Conservation (phyloP, 1,139 yeast genomes). For the Zygoascus sp. region DNA sequence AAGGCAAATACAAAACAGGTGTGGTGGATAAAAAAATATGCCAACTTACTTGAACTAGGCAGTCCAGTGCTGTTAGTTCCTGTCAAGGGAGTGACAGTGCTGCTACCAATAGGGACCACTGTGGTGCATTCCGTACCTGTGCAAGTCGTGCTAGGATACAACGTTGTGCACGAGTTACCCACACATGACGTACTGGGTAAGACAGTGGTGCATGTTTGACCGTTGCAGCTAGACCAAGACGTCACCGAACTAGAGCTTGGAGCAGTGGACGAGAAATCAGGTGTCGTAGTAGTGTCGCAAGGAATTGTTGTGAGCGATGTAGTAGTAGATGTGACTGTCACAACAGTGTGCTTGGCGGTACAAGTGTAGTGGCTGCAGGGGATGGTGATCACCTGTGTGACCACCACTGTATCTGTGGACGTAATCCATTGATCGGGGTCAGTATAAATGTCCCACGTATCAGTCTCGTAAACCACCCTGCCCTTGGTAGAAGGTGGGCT, state of each 20-base stretch:
- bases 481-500: conserved; percentile 4
- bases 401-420: conserved; percentile 4
- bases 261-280: conserved; percentile 7
- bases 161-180: neutral
- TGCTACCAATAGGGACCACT: conserved; percentile 1
- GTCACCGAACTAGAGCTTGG: neutral
- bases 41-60: neutral
- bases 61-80: neutral
- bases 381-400: neutral
- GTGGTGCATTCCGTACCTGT: conserved; percentile 2
- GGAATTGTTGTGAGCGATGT: conserved; percentile 4
- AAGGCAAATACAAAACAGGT: neutral
- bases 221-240: conserved; percentile 4
- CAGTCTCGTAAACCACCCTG: conserved; percentile 8
- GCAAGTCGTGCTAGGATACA: conserved; percentile 8
- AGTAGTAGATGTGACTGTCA: conserved; percentile 9
- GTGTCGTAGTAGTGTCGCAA: conserved; percentile 5
- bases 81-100: conserved; percentile 1
- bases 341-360: conserved; percentile 2
- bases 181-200: conserved; percentile 6
- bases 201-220: conserved; percentile 6
- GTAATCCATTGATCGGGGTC: conserved; percentile 3
- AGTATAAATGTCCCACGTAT: neutral
- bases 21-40: neutral
- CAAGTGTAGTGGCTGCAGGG: conserved; percentile 2